Base-by-base conservation (phyloP, 768 basidiomycete species). In the Xerocomellus amylosporus region DNA sequence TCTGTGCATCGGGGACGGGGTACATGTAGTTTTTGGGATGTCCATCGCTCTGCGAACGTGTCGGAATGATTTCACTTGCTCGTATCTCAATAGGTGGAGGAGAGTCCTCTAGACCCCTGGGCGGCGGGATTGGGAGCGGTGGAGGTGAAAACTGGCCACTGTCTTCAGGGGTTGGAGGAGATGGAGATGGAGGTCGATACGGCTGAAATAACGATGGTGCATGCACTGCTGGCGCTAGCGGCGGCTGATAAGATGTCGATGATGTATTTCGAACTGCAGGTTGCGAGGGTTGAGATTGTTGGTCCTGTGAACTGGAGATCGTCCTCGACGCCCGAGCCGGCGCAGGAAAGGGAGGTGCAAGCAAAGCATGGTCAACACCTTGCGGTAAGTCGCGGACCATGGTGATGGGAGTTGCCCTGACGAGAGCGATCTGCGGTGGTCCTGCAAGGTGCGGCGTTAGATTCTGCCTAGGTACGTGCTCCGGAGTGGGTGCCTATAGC, bases 391-490 rank as follows among this genome's bases (percentile, higher is more conserved):
- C 61, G 20, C 52, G 55, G 24, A 46, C 20, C 15, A 50, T 36
- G 14, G 60, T 39, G 19, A 61, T 20, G 5, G 69, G 69, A 20
- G 69, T 72, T 45, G 69, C 66, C 26, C 63, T 66, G 12, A 71
- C 65, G 19, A 71, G 59, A 24, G 69, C 61, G 17, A 71, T 71
- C 46, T 72, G 69, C 4, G 69, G 69, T 24, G 59, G 64, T 36
- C 48, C 62, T 46, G 50, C 26, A 46, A 58, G 49, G 15, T 61
- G 48, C 15, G 39, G 48, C 20, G 37, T 57, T 44, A 58, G 26
- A 54, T 49, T 60, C 36, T 54, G 58, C 46, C 36, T 52, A 2
- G 49, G 20, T 17, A 40, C 31, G 14, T 62, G 53, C 48, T 70
- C 68, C 5, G 59, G 62, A 39, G 64, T 61, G 14, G 61, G 53